phyloP scores from a whole-genome alignment of 2,329 filamentous ascomycete genomes.

The Colletotrichum costaricense region DNA sequence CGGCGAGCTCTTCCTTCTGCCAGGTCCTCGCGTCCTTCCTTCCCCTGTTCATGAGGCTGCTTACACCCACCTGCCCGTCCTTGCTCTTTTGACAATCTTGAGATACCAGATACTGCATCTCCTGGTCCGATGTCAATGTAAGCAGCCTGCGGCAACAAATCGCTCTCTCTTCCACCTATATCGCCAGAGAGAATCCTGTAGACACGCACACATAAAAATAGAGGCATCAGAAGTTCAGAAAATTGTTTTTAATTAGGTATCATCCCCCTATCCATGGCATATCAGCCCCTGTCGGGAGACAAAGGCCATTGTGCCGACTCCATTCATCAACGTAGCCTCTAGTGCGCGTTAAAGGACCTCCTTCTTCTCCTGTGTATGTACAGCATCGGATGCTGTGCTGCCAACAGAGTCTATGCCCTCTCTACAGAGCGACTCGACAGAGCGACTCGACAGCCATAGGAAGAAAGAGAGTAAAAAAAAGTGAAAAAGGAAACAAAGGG shows the following conservation, averaged over 20 bases:
- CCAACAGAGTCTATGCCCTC: background rate
- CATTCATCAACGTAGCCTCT: conserved; percentile 29
- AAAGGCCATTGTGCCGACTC: conserved; percentile 23
- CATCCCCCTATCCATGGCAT: conserved; percentile 24
- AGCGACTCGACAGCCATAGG: background rate
- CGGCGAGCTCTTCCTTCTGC: too few species aligned
- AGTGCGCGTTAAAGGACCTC: conserved; percentile 28
- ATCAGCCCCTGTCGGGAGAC: background rate
- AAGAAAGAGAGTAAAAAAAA: conserved; percentile 4
- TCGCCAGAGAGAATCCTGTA: too few species aligned
- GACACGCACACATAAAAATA: too few species aligned
- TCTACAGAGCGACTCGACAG: background rate
- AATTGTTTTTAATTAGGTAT: conserved; percentile 30
- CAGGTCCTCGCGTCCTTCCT: too few species aligned
- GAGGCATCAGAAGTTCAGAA: background rate
- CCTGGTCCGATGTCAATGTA: too few species aligned
- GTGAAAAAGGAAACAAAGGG: conserved; percentile 19
- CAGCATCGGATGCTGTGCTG: conserved; percentile 3
- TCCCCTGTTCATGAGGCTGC: too few species aligned
- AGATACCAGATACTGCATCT: too few species aligned
- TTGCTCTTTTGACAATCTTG: too few species aligned
- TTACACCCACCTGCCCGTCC: too few species aligned
- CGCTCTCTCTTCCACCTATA: too few species aligned
- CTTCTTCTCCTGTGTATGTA: conserved; percentile 4
- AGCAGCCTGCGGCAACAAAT: too few species aligned